These are phyloP conservation scores for Xanthoconium separans DNA, from an alignment of 1,284 basidiomycete genomes.

Conservation along the genomic window DNA sequence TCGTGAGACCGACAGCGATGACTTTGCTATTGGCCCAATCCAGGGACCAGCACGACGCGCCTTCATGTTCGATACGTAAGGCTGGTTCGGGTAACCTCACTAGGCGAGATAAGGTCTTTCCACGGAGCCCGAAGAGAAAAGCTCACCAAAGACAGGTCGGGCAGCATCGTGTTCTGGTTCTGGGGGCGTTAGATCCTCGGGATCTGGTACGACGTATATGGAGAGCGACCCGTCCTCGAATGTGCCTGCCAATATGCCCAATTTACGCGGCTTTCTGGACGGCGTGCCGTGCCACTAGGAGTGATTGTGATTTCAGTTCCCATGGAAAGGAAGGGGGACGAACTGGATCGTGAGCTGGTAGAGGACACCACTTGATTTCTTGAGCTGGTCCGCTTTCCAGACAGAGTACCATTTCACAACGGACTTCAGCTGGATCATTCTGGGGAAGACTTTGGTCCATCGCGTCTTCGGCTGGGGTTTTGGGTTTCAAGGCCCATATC, in stretches of 20 bases:
- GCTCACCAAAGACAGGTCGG: conserved; percentile 42
- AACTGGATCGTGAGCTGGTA: conserved; percentile 67
- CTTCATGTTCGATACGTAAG: conserved; percentile 68
- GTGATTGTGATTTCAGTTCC: conserved; percentile 5
- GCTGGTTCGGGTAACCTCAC: conserved; percentile 64
- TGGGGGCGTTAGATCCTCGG: conserved; percentile 45
- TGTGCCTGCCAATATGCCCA: conserved; percentile 80
- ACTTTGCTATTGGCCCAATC: conserved; percentile 87
- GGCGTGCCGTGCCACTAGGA: conserved; percentile 17
- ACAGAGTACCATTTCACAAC: conserved; percentile 77
- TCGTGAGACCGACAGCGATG: conserved; percentile 77
- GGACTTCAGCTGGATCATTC: conserved; percentile 36
- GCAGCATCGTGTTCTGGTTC: conserved; percentile 25
- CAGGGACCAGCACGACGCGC: conserved; percentile 69
- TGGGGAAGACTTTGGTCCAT: conserved; percentile 16
- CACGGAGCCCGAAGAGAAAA: neutral
- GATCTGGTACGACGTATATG: conserved; percentile 76
- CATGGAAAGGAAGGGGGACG: conserved; percentile 3
- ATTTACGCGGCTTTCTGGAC: conserved; percentile 47
- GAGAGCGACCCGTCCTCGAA: conserved; percentile 83
- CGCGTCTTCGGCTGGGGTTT: conserved; percentile 16
- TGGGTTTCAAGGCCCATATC: conserved; percentile 53
- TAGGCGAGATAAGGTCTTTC: conserved; percentile 26
- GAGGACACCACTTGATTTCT: conserved; percentile 86
- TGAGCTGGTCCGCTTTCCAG: conserved; percentile 72